These are phyloP conservation scores for Suillus brevipes DNA, from an alignment of 768 basidiomycete species.

Conservation along the genomic window DNA sequence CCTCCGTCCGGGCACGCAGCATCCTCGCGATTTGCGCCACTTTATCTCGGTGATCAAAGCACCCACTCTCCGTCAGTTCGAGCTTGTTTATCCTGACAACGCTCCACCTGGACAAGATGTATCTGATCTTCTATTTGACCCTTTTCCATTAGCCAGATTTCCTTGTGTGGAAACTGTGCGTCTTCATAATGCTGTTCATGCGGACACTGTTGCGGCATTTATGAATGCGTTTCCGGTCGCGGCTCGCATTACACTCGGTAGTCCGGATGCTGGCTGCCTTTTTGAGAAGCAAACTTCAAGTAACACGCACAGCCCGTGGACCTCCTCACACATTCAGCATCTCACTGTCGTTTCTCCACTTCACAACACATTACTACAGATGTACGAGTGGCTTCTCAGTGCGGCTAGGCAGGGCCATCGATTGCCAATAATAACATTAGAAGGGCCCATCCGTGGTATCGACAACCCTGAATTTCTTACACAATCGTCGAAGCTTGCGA, in stretches of 20 bases:
- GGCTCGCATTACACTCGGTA: not conserved
- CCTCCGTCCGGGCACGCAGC: conserved; percentile 14
- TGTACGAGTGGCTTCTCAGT: conserved; percentile 2
- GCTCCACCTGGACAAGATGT: conserved; percentile 3
- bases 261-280: not conserved
- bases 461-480: not conserved
- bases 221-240: conserved; percentile 1
- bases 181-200: not conserved
- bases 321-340: not conserved
- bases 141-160: conserved; percentile 12
- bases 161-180: conserved; percentile 3
- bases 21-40: conserved; percentile 7
- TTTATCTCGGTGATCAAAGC: conserved; percentile 14
- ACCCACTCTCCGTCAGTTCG: conserved; percentile 1
- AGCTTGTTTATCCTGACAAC: conserved; percentile 1
- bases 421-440: not conserved
- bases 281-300: not conserved
- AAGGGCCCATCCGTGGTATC: not conserved
- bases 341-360: conserved; percentile 2
- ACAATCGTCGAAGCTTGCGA: not conserved
- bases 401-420: not conserved
- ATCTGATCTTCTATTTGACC: conserved; percentile 12
- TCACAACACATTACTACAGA: not conserved
- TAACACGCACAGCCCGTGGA: not conserved
- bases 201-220: not conserved